Conservation (phyloP, 2,329 filamentous ascomycete genomes). For the Sphaerostilbella broomeana region DNA sequence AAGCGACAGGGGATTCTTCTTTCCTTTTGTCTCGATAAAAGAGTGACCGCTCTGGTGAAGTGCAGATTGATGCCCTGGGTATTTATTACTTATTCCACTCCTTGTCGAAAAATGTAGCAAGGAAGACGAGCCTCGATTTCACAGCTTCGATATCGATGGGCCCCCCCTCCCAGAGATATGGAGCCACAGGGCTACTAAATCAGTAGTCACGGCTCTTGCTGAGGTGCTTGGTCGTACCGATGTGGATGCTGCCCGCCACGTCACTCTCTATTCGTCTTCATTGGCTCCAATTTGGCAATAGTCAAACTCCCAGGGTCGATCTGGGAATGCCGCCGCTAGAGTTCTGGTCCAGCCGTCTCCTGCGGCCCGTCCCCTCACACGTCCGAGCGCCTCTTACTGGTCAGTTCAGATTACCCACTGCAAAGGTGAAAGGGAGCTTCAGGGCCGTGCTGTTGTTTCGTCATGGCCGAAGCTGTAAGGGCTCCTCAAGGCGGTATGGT, state of each 20-base stretch:
- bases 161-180: too few relatives aligned
- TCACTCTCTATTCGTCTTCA: slow-evolving; percentile 6
- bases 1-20: too few relatives aligned
- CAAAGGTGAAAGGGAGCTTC: background rate
- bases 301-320: slow-evolving; percentile 7
- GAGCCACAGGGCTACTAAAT: slow-evolving; percentile 4
- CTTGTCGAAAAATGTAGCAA: too few relatives aligned
- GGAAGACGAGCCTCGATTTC: too few relatives aligned
- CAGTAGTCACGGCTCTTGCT: slow-evolving; percentile 3
- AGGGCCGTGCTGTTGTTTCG: background rate
- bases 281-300: background rate
- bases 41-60: too few relatives aligned
- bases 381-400: slow-evolving; percentile 3
- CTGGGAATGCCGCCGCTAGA: slow-evolving; percentile 5
- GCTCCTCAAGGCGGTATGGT: too few relatives aligned
- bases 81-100: too few relatives aligned
- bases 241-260: slow-evolving; percentile 1
- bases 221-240: slow-evolving; percentile 1
- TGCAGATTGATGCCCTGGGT: too few relatives aligned
- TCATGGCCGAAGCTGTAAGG: too few relatives aligned
- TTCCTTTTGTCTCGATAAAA: too few relatives aligned
- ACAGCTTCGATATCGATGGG: too few relatives aligned
- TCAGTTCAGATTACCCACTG: background rate
- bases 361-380: slow-evolving; percentile 11
- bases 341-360: slow-evolving; percentile 4